Evolutionary conservation across 2,329 filamentous ascomycete species (phyloP).

Genomic region (Aspergillus novoparasiticus): DNA sequence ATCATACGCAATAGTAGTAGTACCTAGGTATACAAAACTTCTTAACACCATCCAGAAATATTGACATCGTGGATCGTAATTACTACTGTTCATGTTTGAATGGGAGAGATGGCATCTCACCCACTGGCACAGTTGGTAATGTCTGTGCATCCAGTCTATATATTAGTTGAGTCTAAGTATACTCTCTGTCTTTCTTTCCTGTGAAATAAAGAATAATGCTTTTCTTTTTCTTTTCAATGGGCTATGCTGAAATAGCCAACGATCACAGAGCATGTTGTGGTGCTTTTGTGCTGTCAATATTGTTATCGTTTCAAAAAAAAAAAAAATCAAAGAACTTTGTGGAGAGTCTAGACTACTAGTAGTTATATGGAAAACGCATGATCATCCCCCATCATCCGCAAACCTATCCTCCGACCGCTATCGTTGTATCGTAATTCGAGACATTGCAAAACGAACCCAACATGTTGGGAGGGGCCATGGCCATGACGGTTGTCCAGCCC

Average conservation of each 20-base stretch:
- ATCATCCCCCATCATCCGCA: constrained; percentile 37
- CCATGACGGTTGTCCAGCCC: constrained; percentile 11
- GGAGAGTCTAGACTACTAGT: constrained; percentile 30
- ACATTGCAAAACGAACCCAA: constrained; percentile 28
- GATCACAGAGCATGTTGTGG: neutral
- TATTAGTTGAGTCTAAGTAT: neutral
- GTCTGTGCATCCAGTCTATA: neutral
- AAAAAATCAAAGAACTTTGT: constrained; percentile 19
- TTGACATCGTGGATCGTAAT: neutral
- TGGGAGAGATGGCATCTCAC: neutral
- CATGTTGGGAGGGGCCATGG: constrained; percentile 12
- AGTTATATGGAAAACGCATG: constrained; percentile 37
- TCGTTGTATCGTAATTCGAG: constrained; percentile 42
- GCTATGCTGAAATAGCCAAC: neutral
- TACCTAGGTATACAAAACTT: neutral
- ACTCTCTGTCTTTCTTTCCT: too few relatives aligned
- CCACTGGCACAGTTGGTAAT: neutral
- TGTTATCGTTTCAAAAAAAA: constrained; percentile 27
- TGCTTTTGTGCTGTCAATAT: constrained; percentile 14
- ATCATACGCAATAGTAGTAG: neutral
- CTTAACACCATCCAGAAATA: neutral
- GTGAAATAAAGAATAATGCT: neutral
- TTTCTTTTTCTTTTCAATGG: neutral
- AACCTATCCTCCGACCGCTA: constrained; percentile 35
- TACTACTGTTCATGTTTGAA: neutral